Base-by-base conservation (phyloP, 148 eudicot species). In the Rhododendron mucronatum region DNA sequence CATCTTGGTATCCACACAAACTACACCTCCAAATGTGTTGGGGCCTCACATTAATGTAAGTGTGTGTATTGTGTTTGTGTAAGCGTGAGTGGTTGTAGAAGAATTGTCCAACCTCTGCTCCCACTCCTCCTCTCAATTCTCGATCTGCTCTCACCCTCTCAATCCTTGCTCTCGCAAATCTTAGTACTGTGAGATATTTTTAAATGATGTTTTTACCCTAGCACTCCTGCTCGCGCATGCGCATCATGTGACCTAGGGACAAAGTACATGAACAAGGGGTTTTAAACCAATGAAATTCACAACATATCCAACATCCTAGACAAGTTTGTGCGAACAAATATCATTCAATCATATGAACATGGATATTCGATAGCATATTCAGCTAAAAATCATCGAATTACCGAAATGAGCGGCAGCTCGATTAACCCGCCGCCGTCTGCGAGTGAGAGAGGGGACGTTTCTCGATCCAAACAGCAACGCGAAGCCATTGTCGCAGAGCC, bases 401-500 rank as follows among this genome's bases (percentile, higher is more conserved):
- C 94, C 93, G 18, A 93, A 89, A 30, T 84, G 84, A 48, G 76
- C 20, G 41, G 76, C 20, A n/a, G 33, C 71, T 90, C 92, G 92
- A 89, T 89, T 86, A 55, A 14, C 85, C 80, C 91, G 91, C 88
- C 90, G 83, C 67, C 67, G 88, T 85, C 83, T 89, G 45, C 87
- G 86, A 71, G 88, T 82, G 37, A 83, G 33, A 1, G 73, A 71
- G 18, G 76, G 87, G 74, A 69, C 88, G 69, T 84, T 81, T 51
- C 87, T 89, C 80, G 93, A 90, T 90, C 92, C 90, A 67, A 90
- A 92, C 1, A 90, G 45, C 0, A 85, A 88, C 37, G 85, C 81
- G 80, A 90, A 59, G 15, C 86, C 88, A 85, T 69, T 83, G 84
- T 90, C 89, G 59, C 88, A 33, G 47, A 79, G 85, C 3, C 84